These are phyloP conservation scores for Cryptosporidium felis DNA, from an alignment of 169 alveolate species.

Conservation along the genomic window DNA sequence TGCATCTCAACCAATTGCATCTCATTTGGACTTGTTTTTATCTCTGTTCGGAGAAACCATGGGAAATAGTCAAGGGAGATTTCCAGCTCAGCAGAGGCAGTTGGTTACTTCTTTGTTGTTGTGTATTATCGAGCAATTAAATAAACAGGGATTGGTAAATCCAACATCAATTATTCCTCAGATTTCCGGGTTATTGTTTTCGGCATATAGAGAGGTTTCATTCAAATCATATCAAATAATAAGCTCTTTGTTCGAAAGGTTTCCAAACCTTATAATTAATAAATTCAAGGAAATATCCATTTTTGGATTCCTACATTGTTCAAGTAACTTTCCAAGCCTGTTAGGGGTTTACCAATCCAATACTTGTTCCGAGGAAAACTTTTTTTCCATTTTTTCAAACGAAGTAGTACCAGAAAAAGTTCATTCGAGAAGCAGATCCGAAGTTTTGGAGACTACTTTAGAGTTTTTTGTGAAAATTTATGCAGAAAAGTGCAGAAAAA, in stretches of 20 bases:
- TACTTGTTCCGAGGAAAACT: not conserved
- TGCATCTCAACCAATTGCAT: conserved; percentile 66
- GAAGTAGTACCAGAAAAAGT: conserved; percentile 3
- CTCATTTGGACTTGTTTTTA: conserved; percentile 41
- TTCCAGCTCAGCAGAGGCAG: conserved; percentile 27
- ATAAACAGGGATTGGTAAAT: conserved; percentile 63
- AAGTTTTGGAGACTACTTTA: not conserved
- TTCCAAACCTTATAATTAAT: conserved; percentile 46
- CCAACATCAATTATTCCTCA: conserved; percentile 69
- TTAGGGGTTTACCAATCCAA: conserved; percentile 13
- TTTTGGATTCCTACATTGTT: conserved; percentile 23
- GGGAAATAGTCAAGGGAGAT: not conserved
- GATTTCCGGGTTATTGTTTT: conserved; percentile 42
- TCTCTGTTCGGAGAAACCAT: conserved; percentile 6
- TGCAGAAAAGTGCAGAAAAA: conserved; percentile 47
- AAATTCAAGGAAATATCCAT: conserved; percentile 59
- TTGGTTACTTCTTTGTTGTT: conserved; percentile 28
- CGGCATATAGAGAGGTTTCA: conserved; percentile 38
- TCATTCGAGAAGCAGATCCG: conserved; percentile 18
- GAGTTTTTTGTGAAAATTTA: conserved; percentile 36
- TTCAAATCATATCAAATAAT: conserved; percentile 37
- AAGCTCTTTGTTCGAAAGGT: conserved; percentile 36
- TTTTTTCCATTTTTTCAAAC: conserved; percentile 3
- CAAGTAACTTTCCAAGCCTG: not conserved
- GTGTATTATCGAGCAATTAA: conserved; percentile 61